These are phyloP conservation scores for Cyclostephanos tholiformis DNA, from an alignment of 108 stramenopile species.

Conservation along the genomic window DNA sequence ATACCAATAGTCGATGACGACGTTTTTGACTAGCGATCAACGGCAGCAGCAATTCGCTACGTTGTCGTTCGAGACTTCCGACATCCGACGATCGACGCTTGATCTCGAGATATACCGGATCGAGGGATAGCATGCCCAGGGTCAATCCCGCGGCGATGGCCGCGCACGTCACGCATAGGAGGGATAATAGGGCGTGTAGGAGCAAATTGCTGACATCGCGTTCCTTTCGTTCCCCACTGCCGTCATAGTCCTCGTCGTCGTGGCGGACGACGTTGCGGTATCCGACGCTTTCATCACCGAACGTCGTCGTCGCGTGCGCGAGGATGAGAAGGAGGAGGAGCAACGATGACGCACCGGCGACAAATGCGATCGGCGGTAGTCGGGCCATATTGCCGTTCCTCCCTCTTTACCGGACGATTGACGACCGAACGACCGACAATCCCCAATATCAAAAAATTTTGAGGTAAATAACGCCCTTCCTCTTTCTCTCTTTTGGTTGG, in stretches of 20 bases:
- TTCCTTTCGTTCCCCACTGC: neutral
- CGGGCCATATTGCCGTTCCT: too few relatives aligned
- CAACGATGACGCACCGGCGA: too few relatives aligned
- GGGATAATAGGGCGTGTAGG: slow-evolving; percentile 44
- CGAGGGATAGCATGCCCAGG: slow-evolving; percentile 89
- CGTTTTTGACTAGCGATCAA: slow-evolving; percentile 71
- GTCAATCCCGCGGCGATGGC: slow-evolving; percentile 94
- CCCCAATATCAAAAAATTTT: too few relatives aligned
- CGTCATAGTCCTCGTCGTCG: slow-evolving; percentile 15
- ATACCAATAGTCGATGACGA: slow-evolving; percentile 87
- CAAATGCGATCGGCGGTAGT: too few relatives aligned
- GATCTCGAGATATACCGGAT: slow-evolving; percentile 84
- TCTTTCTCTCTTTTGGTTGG: too few relatives aligned
- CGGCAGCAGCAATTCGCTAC: slow-evolving; percentile 63
- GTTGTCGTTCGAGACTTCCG: slow-evolving; percentile 47
- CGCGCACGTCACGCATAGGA: slow-evolving; percentile 76
- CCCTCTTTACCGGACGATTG: too few relatives aligned
- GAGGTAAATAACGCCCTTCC: too few relatives aligned
- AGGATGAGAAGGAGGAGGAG: too few relatives aligned
- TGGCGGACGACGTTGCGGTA: too few relatives aligned
- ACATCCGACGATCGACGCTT: slow-evolving; percentile 58
- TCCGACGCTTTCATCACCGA: too few relatives aligned
- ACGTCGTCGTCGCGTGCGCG: too few relatives aligned
- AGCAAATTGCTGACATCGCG: slow-evolving; percentile 26
- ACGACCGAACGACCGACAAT: too few relatives aligned